Percentiles rank a stretch among this genome's conserved stretches.
These are phyloP conservation scores for Tetrahymena malaccensis DNA, from an alignment of 73 alveolate species.

Conservation along the genomic window DNA sequence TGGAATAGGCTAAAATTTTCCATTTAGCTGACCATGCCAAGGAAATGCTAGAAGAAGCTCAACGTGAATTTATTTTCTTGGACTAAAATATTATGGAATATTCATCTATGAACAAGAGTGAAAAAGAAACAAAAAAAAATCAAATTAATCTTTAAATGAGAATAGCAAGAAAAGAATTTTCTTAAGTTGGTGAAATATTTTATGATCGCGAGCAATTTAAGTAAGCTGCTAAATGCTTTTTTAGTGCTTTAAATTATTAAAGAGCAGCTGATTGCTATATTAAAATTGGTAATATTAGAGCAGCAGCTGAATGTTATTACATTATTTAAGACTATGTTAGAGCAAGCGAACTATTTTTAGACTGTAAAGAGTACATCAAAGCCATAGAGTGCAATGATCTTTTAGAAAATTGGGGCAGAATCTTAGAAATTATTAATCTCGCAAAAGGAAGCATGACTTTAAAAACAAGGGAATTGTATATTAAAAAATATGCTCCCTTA, in stretches of 20 bases:
- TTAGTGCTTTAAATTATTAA: background rate
- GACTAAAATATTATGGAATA: background rate
- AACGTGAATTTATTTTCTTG: constrained; percentile 4
- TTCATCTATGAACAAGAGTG: background rate
- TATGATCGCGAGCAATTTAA: constrained; percentile 23
- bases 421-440: constrained; percentile 46
- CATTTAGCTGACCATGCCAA: constrained; percentile 51
- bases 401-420: constrained; percentile 25
- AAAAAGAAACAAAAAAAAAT: constrained; percentile 12
- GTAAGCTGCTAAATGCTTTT: constrained; percentile 54
- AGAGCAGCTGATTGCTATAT: background rate
- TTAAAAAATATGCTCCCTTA: constrained; percentile 61
- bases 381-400: constrained; percentile 32
- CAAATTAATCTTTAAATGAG: constrained; percentile 9
- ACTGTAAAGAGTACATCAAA: constrained; percentile 21
- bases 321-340: constrained; percentile 10
- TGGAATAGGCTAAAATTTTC: constrained; percentile 29
- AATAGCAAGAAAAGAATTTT: constrained; percentile 1
- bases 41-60: constrained; percentile 20
- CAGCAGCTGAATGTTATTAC: background rate
- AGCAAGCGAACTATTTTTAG: constrained; percentile 37
- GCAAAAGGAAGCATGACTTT: constrained; percentile 52
- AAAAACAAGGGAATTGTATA: constrained; percentile 51
- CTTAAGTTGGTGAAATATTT: constrained; percentile 26
- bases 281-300: background rate